Percentiles rank a stretch among this genome's conserved stretches.
Evolutionary conservation across 306 rosid genomes (phyloP).

Genomic region (Prunus padus): DNA sequence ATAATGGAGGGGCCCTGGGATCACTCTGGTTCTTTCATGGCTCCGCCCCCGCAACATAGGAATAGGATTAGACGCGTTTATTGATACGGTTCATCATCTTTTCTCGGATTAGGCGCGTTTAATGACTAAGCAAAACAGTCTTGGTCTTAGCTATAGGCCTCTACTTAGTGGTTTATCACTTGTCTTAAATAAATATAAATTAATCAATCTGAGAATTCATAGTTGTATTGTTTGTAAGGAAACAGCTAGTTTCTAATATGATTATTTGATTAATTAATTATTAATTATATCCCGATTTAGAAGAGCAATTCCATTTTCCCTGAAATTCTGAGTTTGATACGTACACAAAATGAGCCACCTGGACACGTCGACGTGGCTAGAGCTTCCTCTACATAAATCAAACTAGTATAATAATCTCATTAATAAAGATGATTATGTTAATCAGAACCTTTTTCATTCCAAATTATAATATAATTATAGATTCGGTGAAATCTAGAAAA

Average conservation of each 20-base stretch:
- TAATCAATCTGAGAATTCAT: background rate
- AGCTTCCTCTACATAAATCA: background rate
- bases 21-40: no score
- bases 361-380: background rate
- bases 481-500: background rate
- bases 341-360: slow-evolving; percentile 1
- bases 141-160: background rate
- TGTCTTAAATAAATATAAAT: background rate
- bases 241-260: slow-evolving; percentile 1
- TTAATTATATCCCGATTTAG: background rate
- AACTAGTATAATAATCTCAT: no score
- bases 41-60: no score
- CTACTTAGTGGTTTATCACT: no score
- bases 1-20: no score
- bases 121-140: background rate
- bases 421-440: no score
- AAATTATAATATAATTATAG: background rate
- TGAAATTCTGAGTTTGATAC: background rate
- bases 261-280: background rate
- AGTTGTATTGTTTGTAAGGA: background rate
- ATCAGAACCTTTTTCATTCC: background rate
- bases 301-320: background rate
- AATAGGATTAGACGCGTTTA: no score
- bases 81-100: no score
- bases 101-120: no score